phyloP scores from a whole-genome alignment of 139 green algal genomes.

The Astrephomene gubernaculifera region DNA sequence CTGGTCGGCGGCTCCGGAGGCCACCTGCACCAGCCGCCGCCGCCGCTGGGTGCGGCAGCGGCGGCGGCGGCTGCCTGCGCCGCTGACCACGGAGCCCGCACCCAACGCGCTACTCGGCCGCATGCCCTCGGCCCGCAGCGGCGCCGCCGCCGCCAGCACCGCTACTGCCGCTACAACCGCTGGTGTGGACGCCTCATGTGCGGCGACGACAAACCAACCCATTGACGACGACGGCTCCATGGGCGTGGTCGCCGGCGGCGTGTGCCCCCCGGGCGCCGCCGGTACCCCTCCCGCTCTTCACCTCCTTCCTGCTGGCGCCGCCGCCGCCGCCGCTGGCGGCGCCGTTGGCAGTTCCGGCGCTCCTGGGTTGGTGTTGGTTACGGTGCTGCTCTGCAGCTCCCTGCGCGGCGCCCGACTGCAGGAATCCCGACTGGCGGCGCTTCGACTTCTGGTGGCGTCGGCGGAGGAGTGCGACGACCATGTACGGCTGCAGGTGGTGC shows the following conservation, averaged over 20 bases:
- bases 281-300: no score
- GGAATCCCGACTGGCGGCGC: constrained; percentile 62
- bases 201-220: no score
- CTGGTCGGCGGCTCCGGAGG: neutral
- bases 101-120: neutral
- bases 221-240: no score
- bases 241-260: no score
- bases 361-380: constrained; percentile 79
- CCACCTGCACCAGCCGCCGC: constrained; percentile 19
- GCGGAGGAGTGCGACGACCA: constrained; percentile 80
- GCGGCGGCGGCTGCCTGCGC: constrained; percentile 17
- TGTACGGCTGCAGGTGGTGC: constrained; percentile 77
- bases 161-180: neutral
- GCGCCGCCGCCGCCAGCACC: neutral
- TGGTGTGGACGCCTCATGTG: no score
- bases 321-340: constrained; percentile 61
- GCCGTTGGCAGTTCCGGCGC: constrained; percentile 63
- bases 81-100: neutral
- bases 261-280: no score
- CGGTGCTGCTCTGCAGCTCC: constrained; percentile 86
- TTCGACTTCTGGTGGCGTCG: constrained; percentile 74
- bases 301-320: no score
- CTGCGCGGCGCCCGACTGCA: constrained; percentile 78
- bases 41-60: constrained; percentile 49
- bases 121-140: neutral